Base-by-base conservation (phyloP, 495 filamentous ascomycete species). In the Apiosordaria backusii region DNA sequence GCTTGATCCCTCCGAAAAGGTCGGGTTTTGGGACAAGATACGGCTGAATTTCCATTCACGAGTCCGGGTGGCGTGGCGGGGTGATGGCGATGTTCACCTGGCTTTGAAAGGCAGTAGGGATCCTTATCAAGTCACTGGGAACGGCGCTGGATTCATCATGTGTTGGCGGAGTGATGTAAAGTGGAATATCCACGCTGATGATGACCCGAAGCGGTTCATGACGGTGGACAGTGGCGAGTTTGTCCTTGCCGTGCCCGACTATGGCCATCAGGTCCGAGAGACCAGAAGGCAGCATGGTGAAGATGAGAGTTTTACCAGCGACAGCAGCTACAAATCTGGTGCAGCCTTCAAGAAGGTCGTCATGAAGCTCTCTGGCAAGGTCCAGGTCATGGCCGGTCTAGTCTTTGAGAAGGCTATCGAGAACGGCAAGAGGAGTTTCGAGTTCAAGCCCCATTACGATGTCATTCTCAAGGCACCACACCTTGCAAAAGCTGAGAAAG, bases 21-120 rank as follows among this genome's bases (percentile, higher is more conserved):
- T 92, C 58, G 95, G 95, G 7, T 99, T 99, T 80, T 99, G 95
- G 95, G 95, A 99, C 76, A 99, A 99, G 82, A 97, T 99, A 35
- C 83, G 95, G 65, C 84, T 99, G 19, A 93, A 89, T 70, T 93
- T 96, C 74, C 95, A 99, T 77, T 98, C 95, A n/a, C 86, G 92
- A 18, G 84, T 98, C 64, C 88, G 85, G 54, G 88, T 97, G 25
- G 82, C 88, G 4, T 99, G 95, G 95, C 93, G 88, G 71, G 94
- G 92, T 57, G 95, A 95, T 74, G 96, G 96, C 21, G 95, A 98
- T 78, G 92, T 99, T 26, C 95, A 98, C 77, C 82, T 99, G 15
- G 90, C 92, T 50, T 79, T 99, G 6, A 99, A 99, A 81, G 91
- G 90, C 79, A 87, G 93, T 57, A 86, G 95, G 66, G 95, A 99